Evolutionary conservation across 257 asterid genomes (phyloP).

Genomic region (Scutellaria minor): DNA sequence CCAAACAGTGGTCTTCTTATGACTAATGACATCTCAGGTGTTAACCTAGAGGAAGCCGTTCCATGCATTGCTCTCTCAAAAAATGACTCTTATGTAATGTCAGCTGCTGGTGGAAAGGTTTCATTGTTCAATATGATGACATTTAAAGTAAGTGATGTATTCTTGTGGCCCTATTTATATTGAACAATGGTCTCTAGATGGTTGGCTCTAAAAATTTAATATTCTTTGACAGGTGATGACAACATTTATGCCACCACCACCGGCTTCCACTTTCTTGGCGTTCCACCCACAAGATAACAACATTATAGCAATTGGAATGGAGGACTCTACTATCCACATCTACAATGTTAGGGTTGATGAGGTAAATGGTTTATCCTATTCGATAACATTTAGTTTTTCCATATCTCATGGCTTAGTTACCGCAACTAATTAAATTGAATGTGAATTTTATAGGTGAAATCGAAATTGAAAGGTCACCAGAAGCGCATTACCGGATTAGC

Average conservation of each 20-base stretch:
- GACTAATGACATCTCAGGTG: conserved; percentile 71
- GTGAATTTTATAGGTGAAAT: conserved; percentile 62
- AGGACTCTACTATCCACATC: conserved; percentile 96
- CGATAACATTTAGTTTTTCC: conserved; percentile 14
- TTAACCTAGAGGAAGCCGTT: conserved; percentile 81
- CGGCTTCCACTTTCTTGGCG: conserved; percentile 89
- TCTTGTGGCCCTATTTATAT: neutral
- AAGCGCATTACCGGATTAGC: conserved; percentile 93
- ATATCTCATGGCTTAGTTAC: conserved; percentile 10
- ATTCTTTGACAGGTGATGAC: conserved; percentile 73
- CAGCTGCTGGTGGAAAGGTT: conserved; percentile 87
- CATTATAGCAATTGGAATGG: conserved; percentile 96
- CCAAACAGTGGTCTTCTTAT: conserved; percentile 80
- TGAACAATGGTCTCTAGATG: conserved; percentile 2
- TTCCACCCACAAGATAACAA: conserved; percentile 98
- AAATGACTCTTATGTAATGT: conserved; percentile 84
- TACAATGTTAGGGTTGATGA: conserved; percentile 93
- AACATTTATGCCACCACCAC: conserved; percentile 98
- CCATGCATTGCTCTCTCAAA: conserved; percentile 88
- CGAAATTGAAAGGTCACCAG: conserved; percentile 86
- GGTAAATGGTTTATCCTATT: conserved; percentile 49
- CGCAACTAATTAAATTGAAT: conserved; percentile 19
- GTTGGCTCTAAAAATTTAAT: conserved; percentile 26
- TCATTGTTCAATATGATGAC: conserved; percentile 87
- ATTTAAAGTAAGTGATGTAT: conserved; percentile 56